These are phyloP conservation scores for Aspergillus indologenus DNA, from an alignment of 495 filamentous ascomycete species.

Conservation along the genomic window DNA sequence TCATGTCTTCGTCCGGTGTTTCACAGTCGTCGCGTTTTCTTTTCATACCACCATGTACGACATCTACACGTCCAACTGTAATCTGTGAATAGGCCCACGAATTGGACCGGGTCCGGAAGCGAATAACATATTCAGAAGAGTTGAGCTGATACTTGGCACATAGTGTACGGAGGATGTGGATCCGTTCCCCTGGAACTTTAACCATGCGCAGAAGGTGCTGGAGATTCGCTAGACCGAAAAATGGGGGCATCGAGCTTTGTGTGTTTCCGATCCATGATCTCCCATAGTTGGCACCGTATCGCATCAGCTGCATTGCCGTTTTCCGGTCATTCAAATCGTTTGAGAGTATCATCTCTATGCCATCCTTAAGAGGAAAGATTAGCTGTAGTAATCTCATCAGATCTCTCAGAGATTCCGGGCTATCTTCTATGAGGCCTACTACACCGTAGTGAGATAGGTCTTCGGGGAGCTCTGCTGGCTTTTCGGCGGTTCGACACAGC, in stretches of 20 bases:
- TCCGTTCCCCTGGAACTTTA: neutral
- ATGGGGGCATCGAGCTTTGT: neutral
- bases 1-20: too few species aligned
- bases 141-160: neutral
- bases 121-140: constrained; percentile 1
- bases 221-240: constrained; percentile 5
- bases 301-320: constrained; percentile 6
- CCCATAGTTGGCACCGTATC: constrained; percentile 3
- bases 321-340: neutral
- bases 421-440: neutral
- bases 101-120: neutral
- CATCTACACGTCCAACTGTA: neutral
- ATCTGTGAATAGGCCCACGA: neutral
- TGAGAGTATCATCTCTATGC: neutral
- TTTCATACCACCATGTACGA: neutral
- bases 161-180: constrained; percentile 2
- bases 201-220: neutral
- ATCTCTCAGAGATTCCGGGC: neutral
- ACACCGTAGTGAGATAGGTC: neutral
- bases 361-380: neutral
- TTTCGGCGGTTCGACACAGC: neutral
- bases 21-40: constrained; percentile 4
- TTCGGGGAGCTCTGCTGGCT: neutral
- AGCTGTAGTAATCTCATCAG: neutral
- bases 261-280: constrained; percentile 6